Conservation (phyloP, 2,329 filamentous ascomycete species). For the Penicillium sp. region DNA sequence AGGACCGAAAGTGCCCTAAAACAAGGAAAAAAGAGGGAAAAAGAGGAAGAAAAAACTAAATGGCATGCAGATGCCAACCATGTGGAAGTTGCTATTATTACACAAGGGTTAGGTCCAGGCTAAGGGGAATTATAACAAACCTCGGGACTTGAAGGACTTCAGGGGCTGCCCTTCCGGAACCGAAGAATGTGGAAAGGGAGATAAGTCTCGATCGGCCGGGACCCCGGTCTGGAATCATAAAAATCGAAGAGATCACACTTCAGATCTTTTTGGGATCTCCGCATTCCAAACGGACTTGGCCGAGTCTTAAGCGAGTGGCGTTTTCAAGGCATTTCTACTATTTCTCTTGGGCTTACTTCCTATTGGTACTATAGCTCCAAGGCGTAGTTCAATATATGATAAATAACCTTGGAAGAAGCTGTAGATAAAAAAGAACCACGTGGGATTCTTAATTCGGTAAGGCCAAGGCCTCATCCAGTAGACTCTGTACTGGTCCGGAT, state of each 20-base stretch:
- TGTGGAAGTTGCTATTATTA: conserved; percentile 28
- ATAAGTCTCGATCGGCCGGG: conserved; percentile 10
- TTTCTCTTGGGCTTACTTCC: not conserved
- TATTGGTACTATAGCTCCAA: not conserved
- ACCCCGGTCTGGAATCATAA: conserved; percentile 10
- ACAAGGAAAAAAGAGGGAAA: not conserved
- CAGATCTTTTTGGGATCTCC: not conserved
- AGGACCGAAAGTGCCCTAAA: not conserved
- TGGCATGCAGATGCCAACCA: conserved; percentile 35
- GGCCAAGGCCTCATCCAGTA: conserved; percentile 34
- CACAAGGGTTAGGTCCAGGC: not conserved
- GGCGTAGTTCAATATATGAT: too few relatives aligned
- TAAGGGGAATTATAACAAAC: not conserved
- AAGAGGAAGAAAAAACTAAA: conserved; percentile 4
- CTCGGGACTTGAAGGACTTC: not conserved
- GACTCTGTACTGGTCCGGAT: conserved; percentile 37
- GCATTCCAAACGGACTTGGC: conserved; percentile 22
- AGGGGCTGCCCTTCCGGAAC: conserved; percentile 7
- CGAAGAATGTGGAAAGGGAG: conserved; percentile 10
- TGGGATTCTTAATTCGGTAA: conserved; percentile 5
- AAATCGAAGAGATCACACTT: conserved; percentile 1
- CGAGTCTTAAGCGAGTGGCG: conserved; percentile 30
- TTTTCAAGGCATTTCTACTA: not conserved
- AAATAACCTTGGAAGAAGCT: not conserved
- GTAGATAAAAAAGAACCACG: not conserved